Percentiles rank a stretch among this genome's conserved stretches.
These are phyloP conservation scores for Canna indica DNA, from an alignment of 176 grass and related monocot genomes.

Conservation along the genomic window DNA sequence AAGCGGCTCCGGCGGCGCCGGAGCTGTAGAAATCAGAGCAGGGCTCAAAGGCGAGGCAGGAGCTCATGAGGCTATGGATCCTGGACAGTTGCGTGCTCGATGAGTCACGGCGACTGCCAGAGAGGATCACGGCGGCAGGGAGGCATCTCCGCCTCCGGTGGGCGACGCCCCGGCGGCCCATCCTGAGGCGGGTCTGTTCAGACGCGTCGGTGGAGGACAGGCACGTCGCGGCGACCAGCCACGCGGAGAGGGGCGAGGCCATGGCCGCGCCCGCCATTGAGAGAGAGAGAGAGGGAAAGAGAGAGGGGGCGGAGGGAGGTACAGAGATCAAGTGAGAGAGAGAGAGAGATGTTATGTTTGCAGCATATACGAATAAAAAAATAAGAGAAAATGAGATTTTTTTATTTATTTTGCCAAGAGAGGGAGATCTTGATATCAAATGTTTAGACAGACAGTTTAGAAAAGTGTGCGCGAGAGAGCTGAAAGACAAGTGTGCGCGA, in stretches of 20 bases:
- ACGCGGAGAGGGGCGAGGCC: slow-evolving; percentile 1
- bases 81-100: background rate
- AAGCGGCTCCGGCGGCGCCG: too few species aligned
- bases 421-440: too few species aligned
- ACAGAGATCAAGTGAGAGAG: background rate
- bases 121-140: background rate
- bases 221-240: background rate
- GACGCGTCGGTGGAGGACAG: background rate
- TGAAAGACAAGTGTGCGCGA: too few species aligned
- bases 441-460: too few species aligned
- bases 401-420: too few species aligned
- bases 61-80: slow-evolving; percentile 6
- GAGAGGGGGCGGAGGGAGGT: background rate
- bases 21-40: background rate
- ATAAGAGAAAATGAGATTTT: too few species aligned
- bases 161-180: background rate
- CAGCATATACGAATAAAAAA: too few species aligned
- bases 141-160: too few species aligned
- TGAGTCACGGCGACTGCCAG: background rate
- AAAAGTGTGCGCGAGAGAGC: too few species aligned
- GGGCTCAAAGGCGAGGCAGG: slow-evolving; percentile 3
- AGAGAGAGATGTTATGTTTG: too few species aligned
- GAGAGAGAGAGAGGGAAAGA: too few species aligned
- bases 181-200: background rate
- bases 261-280: background rate